Percentiles rank a stretch among this genome's conserved stretches.
These are phyloP conservation scores for Phytophthora nicotianae DNA, from an alignment of 352 stramenopile species.

Conservation along the genomic window DNA sequence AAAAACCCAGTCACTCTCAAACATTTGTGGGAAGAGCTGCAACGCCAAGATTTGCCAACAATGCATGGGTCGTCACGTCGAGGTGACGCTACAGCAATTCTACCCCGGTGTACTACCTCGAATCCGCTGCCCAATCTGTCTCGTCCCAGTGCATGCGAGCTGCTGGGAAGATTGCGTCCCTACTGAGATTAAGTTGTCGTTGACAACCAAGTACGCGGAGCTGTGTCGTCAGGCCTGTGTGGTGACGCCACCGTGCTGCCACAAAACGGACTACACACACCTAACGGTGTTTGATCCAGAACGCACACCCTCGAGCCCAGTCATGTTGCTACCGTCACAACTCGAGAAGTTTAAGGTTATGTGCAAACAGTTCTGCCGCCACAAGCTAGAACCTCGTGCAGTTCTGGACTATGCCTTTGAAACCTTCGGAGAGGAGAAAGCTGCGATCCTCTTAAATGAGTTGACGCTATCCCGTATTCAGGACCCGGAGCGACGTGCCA, in stretches of 20 bases:
- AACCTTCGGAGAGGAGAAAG: constrained; percentile 25
- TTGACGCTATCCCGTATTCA: constrained; percentile 25
- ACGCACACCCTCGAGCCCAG: neutral
- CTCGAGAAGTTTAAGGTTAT: constrained; percentile 15
- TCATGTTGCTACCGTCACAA: constrained; percentile 22
- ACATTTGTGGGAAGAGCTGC: constrained; percentile 28
- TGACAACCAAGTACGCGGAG: constrained; percentile 20
- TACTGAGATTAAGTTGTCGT: neutral
- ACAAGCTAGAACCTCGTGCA: constrained; percentile 20
- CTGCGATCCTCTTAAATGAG: constrained; percentile 13
- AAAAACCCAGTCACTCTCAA: constrained; percentile 2
- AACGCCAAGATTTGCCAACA: constrained; percentile 22
- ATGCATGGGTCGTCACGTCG: constrained; percentile 31
- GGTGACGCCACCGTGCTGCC: constrained; percentile 38
- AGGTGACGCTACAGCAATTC: constrained; percentile 33
- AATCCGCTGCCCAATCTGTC: constrained; percentile 39
- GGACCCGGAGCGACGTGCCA: constrained; percentile 50
- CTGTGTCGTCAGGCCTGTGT: constrained; percentile 32
- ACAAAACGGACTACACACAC: constrained; percentile 44
- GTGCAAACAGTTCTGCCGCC: constrained; percentile 29
- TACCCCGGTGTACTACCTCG: constrained; percentile 39
- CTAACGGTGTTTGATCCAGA: constrained; percentile 19
- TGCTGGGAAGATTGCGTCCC: constrained; percentile 23
- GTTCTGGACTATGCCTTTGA: constrained; percentile 29
- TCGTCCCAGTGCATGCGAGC: constrained; percentile 18